Evolutionary conservation across 345 rosid genomes (phyloP).

Genomic region (Geranium rotundifolium): DNA sequence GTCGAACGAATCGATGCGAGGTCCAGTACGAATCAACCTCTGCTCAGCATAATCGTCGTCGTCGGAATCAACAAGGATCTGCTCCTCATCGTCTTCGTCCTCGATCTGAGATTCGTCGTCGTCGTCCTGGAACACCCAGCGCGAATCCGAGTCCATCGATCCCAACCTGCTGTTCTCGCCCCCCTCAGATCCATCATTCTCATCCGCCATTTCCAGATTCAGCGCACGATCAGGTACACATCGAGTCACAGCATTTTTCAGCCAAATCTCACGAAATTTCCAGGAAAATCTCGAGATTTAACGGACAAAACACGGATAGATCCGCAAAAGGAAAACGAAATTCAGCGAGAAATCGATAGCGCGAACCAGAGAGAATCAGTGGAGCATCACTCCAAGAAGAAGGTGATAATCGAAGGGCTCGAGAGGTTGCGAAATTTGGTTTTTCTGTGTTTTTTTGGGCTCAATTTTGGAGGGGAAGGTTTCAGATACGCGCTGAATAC

Average conservation of each 20-base stretch:
- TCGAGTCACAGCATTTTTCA: background rate
- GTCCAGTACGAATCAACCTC: constrained; percentile 80
- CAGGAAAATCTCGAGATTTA: background rate
- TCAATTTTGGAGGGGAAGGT: background rate
- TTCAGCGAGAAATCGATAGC: background rate
- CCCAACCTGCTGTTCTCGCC: constrained; percentile 41
- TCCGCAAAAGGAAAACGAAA: background rate
- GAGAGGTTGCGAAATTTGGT: too few relatives aligned
- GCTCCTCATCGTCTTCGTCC: constrained; percentile 29
- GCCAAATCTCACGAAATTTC: background rate
- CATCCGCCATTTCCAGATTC: constrained; percentile 32
- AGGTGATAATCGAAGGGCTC: background rate
- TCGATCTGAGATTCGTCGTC: constrained; percentile 67
- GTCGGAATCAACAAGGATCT: constrained; percentile 37
- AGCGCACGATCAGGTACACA: background rate
- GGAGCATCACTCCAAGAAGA: background rate
- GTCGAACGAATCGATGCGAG: constrained; percentile 80
- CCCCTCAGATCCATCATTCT: constrained; percentile 43
- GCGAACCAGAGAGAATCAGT: background rate
- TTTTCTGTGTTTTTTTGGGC: background rate
- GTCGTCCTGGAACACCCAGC: constrained; percentile 89
- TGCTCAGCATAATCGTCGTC: constrained; percentile 69
- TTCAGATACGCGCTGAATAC: background rate
- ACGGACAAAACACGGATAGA: background rate
- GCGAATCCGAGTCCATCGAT: constrained; percentile 85